Evolutionary conservation across 177 flowering plant genomes (phyloP).

Genomic region (Vitis hybrid): DNA sequence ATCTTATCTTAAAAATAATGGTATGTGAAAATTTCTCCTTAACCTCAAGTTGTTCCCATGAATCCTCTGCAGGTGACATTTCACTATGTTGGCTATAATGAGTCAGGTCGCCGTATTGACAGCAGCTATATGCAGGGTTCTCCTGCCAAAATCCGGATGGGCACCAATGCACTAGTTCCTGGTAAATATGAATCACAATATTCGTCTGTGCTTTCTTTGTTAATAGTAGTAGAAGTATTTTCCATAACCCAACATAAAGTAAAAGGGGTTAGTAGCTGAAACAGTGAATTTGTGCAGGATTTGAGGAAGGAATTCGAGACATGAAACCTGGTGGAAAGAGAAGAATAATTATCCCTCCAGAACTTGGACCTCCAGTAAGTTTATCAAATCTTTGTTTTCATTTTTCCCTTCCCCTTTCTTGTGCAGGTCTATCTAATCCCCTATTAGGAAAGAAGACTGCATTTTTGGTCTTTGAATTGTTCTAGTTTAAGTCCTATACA

Average conservation of each 20-base stretch:
- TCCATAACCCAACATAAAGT: too few species aligned
- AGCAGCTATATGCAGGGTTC: slow-evolving; percentile 87
- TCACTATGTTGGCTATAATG: slow-evolving; percentile 90
- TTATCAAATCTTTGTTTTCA: not conserved
- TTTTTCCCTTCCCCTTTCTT: not conserved
- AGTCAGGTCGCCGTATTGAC: slow-evolving; percentile 96
- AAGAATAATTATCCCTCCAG: slow-evolving; percentile 94
- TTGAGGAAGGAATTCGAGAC: slow-evolving; percentile 89
- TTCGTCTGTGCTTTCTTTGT: too few species aligned
- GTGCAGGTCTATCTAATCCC: not conserved
- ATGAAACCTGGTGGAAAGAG: slow-evolving; percentile 97
- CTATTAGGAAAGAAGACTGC: not conserved
- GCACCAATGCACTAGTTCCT: slow-evolving; percentile 89
- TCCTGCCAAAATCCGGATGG: slow-evolving; percentile 89
- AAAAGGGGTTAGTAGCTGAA: slow-evolving; percentile 1
- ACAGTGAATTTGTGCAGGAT: slow-evolving; percentile 49
- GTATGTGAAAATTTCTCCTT: not conserved
- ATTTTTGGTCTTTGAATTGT: too few species aligned
- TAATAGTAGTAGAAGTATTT: not conserved
- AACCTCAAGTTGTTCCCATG: not conserved
- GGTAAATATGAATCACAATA: slow-evolving; percentile 34
- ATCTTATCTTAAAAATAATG: not conserved
- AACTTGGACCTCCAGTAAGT: slow-evolving; percentile 97
- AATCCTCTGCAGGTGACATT: slow-evolving; percentile 68
- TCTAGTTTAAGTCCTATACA: too few species aligned